These are phyloP conservation scores for Vitis hybrid DNA, from an alignment of 177 flowering plant species.

Conservation along the genomic window DNA sequence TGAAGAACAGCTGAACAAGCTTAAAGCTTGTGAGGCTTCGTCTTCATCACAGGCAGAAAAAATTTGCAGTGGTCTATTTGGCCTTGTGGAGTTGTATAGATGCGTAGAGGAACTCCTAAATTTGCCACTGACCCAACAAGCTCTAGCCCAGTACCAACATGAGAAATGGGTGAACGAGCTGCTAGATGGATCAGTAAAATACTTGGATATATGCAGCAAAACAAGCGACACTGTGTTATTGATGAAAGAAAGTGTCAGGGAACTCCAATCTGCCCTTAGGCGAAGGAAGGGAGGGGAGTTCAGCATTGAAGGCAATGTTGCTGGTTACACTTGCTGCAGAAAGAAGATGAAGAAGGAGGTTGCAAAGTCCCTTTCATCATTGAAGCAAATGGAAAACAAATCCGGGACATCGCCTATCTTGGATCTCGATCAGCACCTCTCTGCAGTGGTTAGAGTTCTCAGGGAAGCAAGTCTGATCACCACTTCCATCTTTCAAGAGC, in stretches of 20 bases:
- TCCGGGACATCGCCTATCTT: neutral
- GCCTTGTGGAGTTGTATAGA: conserved; percentile 33
- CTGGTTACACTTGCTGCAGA: conserved; percentile 20
- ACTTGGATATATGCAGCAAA: conserved; percentile 29
- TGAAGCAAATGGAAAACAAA: conserved; percentile 27
- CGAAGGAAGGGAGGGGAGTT: conserved; percentile 29
- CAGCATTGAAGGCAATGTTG: conserved; percentile 22
- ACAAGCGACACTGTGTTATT: conserved; percentile 28
- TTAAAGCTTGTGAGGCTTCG: conserved; percentile 22
- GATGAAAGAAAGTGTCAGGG: conserved; percentile 22
- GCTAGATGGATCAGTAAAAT: conserved; percentile 26
- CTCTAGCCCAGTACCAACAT: conserved; percentile 22
- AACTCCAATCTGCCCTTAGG: conserved; percentile 37
- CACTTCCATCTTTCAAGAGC: conserved; percentile 19
- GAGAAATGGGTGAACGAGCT: conserved; percentile 29
- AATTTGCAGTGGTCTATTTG: conserved; percentile 18
- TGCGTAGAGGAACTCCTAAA: conserved; percentile 29
- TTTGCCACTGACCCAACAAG: conserved; percentile 37
- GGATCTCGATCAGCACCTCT: conserved; percentile 15
- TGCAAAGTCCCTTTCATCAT: conserved; percentile 12
- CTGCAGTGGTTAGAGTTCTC: conserved; percentile 22
- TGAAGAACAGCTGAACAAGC: conserved; percentile 32
- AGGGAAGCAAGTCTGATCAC: conserved; percentile 23
- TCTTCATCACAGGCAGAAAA: conserved; percentile 21
- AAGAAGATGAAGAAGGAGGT: conserved; percentile 36